A percentile compares a stretch with the other conserved stretches of the same genome.
Conservation (phyloP, 2,329 filamentous ascomycete genomes). For the Rhytidhysteron rufulum region DNA sequence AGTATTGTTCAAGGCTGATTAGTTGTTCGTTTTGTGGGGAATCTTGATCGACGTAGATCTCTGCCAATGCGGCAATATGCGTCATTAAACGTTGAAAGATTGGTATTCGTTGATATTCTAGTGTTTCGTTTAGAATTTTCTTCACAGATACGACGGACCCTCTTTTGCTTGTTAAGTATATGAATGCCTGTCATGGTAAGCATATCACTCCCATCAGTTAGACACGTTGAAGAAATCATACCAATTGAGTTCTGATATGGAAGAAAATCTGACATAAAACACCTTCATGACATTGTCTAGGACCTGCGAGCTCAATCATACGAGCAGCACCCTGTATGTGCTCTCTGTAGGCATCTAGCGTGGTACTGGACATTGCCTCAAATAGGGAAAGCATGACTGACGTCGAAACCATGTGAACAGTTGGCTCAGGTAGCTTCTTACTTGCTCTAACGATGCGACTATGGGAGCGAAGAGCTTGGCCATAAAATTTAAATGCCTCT, state of each 20-base stretch:
- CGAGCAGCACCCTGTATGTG: slow-evolving; percentile 27
- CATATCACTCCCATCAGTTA: neutral
- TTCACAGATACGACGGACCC: slow-evolving; percentile 1
- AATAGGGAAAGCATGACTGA: slow-evolving; percentile 28
- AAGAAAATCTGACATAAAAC: slow-evolving; percentile 29
- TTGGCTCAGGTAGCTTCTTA: slow-evolving; percentile 11
- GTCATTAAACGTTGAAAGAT: slow-evolving; percentile 23
- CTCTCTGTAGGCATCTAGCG: slow-evolving; percentile 21
- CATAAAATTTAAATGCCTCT: slow-evolving; percentile 23
- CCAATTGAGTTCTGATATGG: slow-evolving; percentile 22
- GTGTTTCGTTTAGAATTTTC: slow-evolving; percentile 15
- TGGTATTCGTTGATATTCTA: slow-evolving; percentile 19
- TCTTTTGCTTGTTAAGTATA: slow-evolving; percentile 14
- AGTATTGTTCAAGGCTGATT: slow-evolving; percentile 9
- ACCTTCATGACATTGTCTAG: slow-evolving; percentile 21
- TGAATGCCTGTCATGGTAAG: slow-evolving; percentile 14
- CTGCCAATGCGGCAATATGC: slow-evolving; percentile 16
- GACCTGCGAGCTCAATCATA: slow-evolving; percentile 22
- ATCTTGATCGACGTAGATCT: slow-evolving; percentile 10
- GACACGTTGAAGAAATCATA: neutral
- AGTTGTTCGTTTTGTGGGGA: slow-evolving; percentile 1
- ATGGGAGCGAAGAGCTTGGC: slow-evolving; percentile 22
- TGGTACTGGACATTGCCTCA: slow-evolving; percentile 28
- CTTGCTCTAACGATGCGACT: slow-evolving; percentile 9
- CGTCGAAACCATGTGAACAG: slow-evolving; percentile 28